phyloP scores from a whole-genome alignment of 495 filamentous ascomycete genomes.

The Tuber brumale region DNA sequence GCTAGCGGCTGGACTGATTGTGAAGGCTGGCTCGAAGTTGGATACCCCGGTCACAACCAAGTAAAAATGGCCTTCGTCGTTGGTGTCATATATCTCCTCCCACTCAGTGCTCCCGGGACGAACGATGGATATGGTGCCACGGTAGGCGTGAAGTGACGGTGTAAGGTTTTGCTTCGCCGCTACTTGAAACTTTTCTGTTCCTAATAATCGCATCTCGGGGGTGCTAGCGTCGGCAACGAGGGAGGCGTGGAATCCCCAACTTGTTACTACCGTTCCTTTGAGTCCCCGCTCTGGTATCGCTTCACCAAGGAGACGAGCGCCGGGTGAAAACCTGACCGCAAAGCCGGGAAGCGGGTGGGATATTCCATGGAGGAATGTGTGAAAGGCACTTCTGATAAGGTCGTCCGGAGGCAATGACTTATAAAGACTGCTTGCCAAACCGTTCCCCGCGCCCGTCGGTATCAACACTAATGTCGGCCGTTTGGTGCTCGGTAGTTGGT shows the following conservation, averaged over 20 bases:
- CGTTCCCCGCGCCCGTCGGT: slow-evolving; percentile 83
- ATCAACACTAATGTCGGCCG: slow-evolving; percentile 59
- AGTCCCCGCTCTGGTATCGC: slow-evolving; percentile 43
- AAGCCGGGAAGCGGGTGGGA: slow-evolving; percentile 52
- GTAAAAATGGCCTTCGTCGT: slow-evolving; percentile 56
- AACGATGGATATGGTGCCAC: slow-evolving; percentile 50
- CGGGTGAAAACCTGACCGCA: slow-evolving; percentile 59
- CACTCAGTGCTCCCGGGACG: neutral
- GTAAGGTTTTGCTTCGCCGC: slow-evolving; percentile 67
- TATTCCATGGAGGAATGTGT: slow-evolving; percentile 53
- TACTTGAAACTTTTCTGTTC: slow-evolving; percentile 71
- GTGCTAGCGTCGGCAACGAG: slow-evolving; percentile 87
- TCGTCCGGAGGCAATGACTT: slow-evolving; percentile 42
- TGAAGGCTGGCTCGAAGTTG: slow-evolving; percentile 71
- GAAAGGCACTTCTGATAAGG: slow-evolving; percentile 42
- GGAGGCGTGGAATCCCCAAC: slow-evolving; percentile 80
- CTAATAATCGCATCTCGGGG: slow-evolving; percentile 63
- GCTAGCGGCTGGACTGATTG: slow-evolving; percentile 66
- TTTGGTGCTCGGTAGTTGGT: slow-evolving; percentile 48
- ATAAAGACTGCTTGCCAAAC: slow-evolving; percentile 61
- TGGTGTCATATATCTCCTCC: neutral
- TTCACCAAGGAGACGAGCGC: slow-evolving; percentile 45
- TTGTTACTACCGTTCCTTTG: slow-evolving; percentile 74
- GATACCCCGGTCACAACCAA: slow-evolving; percentile 67
- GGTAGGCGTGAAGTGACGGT: slow-evolving; percentile 62